Evolutionary conservation across 805 yeast genomes (phyloP).

Genomic region (Candida sithepensis): DNA sequence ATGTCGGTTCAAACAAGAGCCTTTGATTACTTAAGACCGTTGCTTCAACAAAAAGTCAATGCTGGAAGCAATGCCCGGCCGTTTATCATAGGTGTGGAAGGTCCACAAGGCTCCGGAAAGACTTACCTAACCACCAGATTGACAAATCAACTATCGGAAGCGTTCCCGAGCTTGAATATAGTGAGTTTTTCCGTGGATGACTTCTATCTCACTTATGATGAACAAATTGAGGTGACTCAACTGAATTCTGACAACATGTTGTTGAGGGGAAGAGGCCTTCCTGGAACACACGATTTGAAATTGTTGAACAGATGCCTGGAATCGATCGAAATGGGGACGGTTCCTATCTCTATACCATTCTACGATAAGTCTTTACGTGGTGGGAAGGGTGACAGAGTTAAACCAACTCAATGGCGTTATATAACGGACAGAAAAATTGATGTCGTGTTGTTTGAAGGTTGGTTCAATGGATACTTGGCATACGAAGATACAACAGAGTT

Average conservation of each 20-base stretch:
- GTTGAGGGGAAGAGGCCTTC: constrained; percentile 76
- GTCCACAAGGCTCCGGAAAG: constrained; percentile 83
- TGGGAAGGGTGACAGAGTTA: constrained; percentile 79
- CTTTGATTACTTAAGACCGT: constrained; percentile 28
- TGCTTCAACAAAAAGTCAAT: constrained; percentile 24
- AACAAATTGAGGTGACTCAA: constrained; percentile 48
- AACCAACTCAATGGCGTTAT: constrained; percentile 36
- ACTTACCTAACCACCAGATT: constrained; percentile 50
- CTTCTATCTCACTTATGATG: constrained; percentile 64
- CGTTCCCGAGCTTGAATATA: constrained; percentile 36
- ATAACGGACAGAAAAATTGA: constrained; percentile 40
- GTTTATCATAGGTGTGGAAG: constrained; percentile 54
- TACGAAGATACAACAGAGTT: constrained; percentile 31
- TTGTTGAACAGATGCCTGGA: constrained; percentile 38
- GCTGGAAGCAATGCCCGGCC: constrained; percentile 10
- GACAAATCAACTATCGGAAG: constrained; percentile 27
- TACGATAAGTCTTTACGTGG: constrained; percentile 71
- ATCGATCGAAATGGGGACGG: constrained; percentile 25
- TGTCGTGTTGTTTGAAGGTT: constrained; percentile 82
- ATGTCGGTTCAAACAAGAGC: constrained; percentile 19
- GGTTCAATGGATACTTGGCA: constrained; percentile 81
- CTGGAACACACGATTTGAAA: constrained; percentile 85
- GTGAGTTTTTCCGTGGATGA: constrained; percentile 78
- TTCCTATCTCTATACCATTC: constrained; percentile 45
- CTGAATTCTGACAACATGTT: constrained; percentile 39